Evolutionary conservation across 805 yeast genomes (phyloP), one percentile per base, ranked within the genome.

Genomic region (Teunomyces barrocoloradensis): DNA sequence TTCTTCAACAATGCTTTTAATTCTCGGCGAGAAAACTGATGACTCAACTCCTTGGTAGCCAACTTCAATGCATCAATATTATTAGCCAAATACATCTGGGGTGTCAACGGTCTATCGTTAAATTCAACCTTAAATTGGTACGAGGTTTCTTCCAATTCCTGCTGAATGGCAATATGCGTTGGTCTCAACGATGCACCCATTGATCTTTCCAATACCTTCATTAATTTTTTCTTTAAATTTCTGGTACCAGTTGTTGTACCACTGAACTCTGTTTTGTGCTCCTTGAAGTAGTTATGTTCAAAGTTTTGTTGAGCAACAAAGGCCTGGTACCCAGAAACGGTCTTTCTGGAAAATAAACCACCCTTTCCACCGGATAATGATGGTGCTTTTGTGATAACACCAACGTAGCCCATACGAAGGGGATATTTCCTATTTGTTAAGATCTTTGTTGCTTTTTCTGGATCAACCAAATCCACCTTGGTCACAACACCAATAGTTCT

Each of bases 401-500:
- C 99, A 17, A 94, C 98, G 63, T 94, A 94, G 0, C 99, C 99
- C 96, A 94, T 88, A 57, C 79, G 83, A 51, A 94, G 72, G 0
- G 99, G 98, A 59, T 95, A 95, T 58, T 84, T 87, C 53, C 78
- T 82, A 66, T 92, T 92, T 25, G 79, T 76, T 50, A 94, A 71
- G 17, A 88, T 79, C 6, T 71, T 74, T 42, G 80, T 78, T 0
- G 96, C 99, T 12, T 74, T 66, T 39, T 77, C 78, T 0, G 97
- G 86, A 20, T 84, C 87, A 2, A 95, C 96, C 45, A 94, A 75
- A 67, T 94, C 99, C 64, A 95, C 66, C 63, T 94, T 94, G 3
- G 99, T 94, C 45, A 94, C 82, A 6, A 94, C 98, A 44, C 99
- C 99, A 51, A 94, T 86, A 0, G 99, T 94, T 64, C 99, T 79